Evolutionary conservation across 1,139 yeast species (phyloP), one percentile per base, ranked within the genome.

Genomic region (Yarrowia galli): DNA sequence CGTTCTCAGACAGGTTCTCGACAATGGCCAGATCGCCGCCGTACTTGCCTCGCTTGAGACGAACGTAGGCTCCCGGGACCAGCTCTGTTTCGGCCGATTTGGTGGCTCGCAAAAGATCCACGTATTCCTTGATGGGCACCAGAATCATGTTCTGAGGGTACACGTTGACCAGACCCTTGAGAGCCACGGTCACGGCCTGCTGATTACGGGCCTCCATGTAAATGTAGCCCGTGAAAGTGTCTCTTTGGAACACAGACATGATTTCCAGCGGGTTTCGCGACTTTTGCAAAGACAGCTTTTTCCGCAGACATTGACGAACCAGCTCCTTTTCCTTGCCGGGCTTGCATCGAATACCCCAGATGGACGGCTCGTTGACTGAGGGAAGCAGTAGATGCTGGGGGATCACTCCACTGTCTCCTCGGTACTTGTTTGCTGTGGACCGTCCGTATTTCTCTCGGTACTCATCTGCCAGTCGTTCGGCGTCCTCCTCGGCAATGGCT

Each of bases 71-170:
- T 22, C 99, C 99, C 7, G 97, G 98, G 46, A 88, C 89, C 46
- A 95, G 81, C 74, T 92, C 95, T 40, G 92, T 90, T 75, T 92
- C 98, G 65, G 92, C 86, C 0, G 97, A 87, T 78, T 91, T 92
- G 69, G 89, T 91, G 72, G 96, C 98, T 75, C 96, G 90, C 77
- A 95, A 84, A 75, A 96, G 83, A 77, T 93, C 97, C 5, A 98
- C 97, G 77, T 93, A 91, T 79, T 95, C 99, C 76, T 92, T 92
- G 69, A 95, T 96, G 3, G 99, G 98, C 54, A 95, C 98, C 72
- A 95, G 83, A 60, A 93, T 84, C 79, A 92, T 91, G 71, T 86
- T 83, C 69, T 88, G 82, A 63, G 80, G 79, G 73, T 87, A 90
- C 46, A 95, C 88, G 77, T 92, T 93, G 56, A 96, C 95, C 79